A percentile compares a stretch with the other conserved stretches of the same genome.
phyloP scores from a whole-genome alignment of 2,329 filamentous ascomycete genomes.

The Blumeria graminis region DNA sequence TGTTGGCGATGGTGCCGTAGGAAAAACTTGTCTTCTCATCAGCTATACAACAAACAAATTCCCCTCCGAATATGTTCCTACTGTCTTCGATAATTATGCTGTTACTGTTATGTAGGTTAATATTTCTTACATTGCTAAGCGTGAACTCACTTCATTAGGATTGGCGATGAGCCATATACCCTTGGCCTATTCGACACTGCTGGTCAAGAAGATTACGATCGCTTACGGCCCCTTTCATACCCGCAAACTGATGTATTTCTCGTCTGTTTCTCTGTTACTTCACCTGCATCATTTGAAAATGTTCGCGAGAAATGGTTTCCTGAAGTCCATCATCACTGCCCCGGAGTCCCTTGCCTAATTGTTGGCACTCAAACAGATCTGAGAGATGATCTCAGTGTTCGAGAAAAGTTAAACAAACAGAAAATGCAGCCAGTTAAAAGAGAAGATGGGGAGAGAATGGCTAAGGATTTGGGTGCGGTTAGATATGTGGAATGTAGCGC shows the following conservation, averaged over 20 bases:
- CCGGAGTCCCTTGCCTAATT: conserved; percentile 89
- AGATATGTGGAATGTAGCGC: conserved; percentile 99
- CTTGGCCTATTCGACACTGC: conserved; percentile 95
- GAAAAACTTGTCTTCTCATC: conserved; percentile 97
- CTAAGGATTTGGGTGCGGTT: conserved; percentile 87
- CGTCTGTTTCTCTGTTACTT: conserved; percentile 95
- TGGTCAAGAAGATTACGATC: conserved; percentile 98
- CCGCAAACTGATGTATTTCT: conserved; percentile 97
- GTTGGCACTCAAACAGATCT: conserved; percentile 96
- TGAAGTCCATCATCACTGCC: conserved; percentile 95
- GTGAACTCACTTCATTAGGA: conserved; percentile 33
- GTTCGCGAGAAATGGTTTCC: conserved; percentile 98
- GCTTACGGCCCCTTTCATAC: conserved; percentile 85
- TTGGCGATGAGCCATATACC: conserved; percentile 95
- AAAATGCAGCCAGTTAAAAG: conserved; percentile 85
- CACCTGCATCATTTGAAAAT: conserved; percentile 95
- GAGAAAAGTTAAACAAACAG: conserved; percentile 81
- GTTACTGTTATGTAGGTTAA: conserved; percentile 91
- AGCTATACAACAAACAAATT: conserved; percentile 99
- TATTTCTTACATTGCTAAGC: neutral
- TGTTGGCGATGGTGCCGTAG: conserved; percentile 95
- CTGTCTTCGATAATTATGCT: conserved; percentile 98
- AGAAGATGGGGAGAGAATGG: conserved; percentile 89
- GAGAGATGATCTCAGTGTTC: conserved; percentile 64
- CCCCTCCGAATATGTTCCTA: conserved; percentile 97